Evolutionary conservation across 441 rosid species (phyloP), one percentile per base, ranked within the genome.

Genomic region (Sinapis alba): DNA sequence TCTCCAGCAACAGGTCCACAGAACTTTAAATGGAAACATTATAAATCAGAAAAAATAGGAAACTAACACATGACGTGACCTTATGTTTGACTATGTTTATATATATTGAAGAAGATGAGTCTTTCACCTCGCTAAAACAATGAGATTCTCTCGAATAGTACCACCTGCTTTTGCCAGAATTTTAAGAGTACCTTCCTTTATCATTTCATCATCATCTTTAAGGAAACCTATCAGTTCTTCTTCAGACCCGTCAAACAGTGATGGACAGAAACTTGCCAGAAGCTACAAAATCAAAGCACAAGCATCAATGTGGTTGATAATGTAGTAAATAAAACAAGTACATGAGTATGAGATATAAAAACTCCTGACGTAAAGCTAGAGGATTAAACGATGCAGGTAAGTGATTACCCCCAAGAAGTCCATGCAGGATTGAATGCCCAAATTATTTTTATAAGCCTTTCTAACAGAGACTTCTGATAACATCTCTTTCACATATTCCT

Each of bases 131-230:
- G 97, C 83, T 73, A 91, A 81, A 77, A 76, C 86, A 5, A 94
- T 86, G 71, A 97, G 91, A 81, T 94, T 96, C 80, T 97, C 99
- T 71, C 98, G 88, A 62, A 97, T 87, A 28, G 93, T 91, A 69
- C 97, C 98, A 74, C 99, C 99, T 76, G 98, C 98, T 83, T 86
- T 97, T 3, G 99, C 98, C 84, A 97, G 87, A 79, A 92, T 81
- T 82, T 94, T 92, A 82, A 97, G 86, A 69, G 88, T 86, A 74
- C 99, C 98, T 86, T 91, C 98, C 79, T 88, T 97, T 65, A 92
- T 81, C 66, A 86, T 83, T 82, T 91, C 99, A 82, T 85, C 88
- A 43, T 94, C 97, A 83, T 92, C 96, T 85, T 92, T 92, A 65
- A 97, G 90, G 82, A 89, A 86, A 80, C 78, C 82, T 32, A 94